These are phyloP conservation scores for Acanthamoeba castellanii DNA, from an alignment of 208 protist genomes.

Conservation along the genomic window DNA sequence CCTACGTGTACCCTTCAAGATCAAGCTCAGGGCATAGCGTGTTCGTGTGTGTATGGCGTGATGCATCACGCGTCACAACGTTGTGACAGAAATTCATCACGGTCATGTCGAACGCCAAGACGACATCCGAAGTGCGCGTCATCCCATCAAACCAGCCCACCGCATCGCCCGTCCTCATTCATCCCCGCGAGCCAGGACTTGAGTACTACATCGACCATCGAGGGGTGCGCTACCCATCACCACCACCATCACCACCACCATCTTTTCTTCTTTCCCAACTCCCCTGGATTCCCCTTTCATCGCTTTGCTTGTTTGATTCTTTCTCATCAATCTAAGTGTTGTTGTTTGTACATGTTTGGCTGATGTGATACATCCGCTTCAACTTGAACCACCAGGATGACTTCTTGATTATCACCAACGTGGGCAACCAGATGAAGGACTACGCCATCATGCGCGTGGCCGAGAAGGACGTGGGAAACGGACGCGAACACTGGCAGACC, in stretches of 20 bases:
- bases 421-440: not conserved
- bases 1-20: not conserved
- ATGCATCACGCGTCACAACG: no score
- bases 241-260: not conserved
- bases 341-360: not conserved
- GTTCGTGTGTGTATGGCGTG: not conserved
- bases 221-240: not conserved
- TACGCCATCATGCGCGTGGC: slow-evolving; percentile 26
- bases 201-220: slow-evolving; percentile 59
- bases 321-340: not conserved
- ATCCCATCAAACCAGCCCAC: not conserved
- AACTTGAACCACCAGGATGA: not conserved
- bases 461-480: not conserved
- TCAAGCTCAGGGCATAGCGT: not conserved
- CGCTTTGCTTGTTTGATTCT: not conserved
- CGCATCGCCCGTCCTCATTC: not conserved
- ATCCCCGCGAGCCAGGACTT: not conserved
- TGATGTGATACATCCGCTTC: not conserved
- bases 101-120: slow-evolving; percentile 35
- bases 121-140: slow-evolving; percentile 27
- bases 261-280: not conserved
- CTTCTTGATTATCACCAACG: slow-evolving; percentile 55
- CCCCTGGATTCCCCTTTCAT: not conserved
- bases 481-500: not conserved
- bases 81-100: slow-evolving; percentile 56